Evolutionary conservation across 2,329 filamentous ascomycete genomes (phyloP).

Genomic region (Pseudogymnoascus sp.): DNA sequence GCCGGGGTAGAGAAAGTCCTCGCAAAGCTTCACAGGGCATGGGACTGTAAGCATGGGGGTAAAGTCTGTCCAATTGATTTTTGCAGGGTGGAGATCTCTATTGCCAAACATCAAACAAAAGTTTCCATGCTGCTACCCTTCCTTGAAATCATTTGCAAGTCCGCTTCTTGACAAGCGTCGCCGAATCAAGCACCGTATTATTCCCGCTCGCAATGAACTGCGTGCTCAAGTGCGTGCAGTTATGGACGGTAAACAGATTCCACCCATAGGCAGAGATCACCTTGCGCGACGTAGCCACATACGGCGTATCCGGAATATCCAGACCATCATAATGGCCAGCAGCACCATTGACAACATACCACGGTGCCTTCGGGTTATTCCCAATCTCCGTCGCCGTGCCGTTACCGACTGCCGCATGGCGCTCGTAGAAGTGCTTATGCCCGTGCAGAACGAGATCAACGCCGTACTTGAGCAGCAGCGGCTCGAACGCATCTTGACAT

Average conservation of each 20-base stretch:
- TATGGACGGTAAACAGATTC: conserved; percentile 6
- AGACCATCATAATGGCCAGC: conserved; percentile 29
- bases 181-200: conserved; percentile 4
- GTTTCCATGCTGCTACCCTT: not conserved
- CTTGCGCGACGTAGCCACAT: not conserved
- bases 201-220: conserved; percentile 2
- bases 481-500: conserved; percentile 41
- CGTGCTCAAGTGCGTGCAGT: conserved; percentile 9
- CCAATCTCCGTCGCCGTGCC: not conserved
- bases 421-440: conserved; percentile 40
- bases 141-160: not conserved
- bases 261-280: conserved; percentile 1
- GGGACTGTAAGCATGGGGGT: not conserved
- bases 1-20: not conserved
- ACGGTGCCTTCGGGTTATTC: conserved; percentile 23
- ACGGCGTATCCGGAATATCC: conserved; percentile 15
- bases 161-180: conserved; percentile 8
- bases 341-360: conserved; percentile 27
- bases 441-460: conserved; percentile 40
- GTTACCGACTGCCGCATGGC: conserved; percentile 16
- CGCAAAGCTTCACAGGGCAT: not conserved
- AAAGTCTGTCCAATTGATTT: not conserved
- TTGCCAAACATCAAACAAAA: not conserved
- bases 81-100: not conserved
- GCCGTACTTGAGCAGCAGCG: conserved; percentile 35